phyloP scores from a whole-genome alignment of 805 yeast species.

The Ogataea saltuana region DNA sequence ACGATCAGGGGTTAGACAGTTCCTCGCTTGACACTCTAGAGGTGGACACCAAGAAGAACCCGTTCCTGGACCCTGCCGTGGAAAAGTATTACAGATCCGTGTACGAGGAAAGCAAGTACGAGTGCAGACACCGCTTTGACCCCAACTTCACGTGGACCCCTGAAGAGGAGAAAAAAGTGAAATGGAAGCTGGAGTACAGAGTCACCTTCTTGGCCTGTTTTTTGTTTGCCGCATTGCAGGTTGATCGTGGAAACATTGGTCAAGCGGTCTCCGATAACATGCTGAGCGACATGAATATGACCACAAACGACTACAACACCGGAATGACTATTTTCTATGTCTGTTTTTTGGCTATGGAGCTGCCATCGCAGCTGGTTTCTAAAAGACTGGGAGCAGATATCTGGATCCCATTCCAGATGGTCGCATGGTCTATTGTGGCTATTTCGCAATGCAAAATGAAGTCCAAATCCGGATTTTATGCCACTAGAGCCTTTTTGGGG shows the following conservation, averaged over 20 bases:
- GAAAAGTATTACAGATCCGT: conserved; percentile 46
- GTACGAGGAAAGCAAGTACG: conserved; percentile 53
- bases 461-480: conserved; percentile 43
- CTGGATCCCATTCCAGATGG: conserved; percentile 61
- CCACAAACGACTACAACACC: conserved; percentile 58
- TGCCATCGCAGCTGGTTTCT: conserved; percentile 68
- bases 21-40: background rate
- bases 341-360: conserved; percentile 55
- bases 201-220: conserved; percentile 60
- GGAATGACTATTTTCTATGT: conserved; percentile 58
- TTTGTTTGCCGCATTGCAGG: conserved; percentile 58
- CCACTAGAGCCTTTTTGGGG: conserved; percentile 54
- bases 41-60: conserved; percentile 22
- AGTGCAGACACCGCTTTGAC: conserved; percentile 56
- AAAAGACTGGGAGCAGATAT: conserved; percentile 62
- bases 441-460: conserved; percentile 49
- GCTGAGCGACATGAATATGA: conserved; percentile 50
- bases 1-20: background rate
- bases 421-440: conserved; percentile 58
- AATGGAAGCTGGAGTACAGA: conserved; percentile 53
- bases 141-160: conserved; percentile 56
- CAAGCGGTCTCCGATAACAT: conserved; percentile 59
- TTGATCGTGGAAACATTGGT: conserved; percentile 57
- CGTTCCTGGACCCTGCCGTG: conserved; percentile 47
- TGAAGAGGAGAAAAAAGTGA: conserved; percentile 50